Conservation (phyloP, 768 basidiomycete genomes). For the Mycena latifolia region DNA sequence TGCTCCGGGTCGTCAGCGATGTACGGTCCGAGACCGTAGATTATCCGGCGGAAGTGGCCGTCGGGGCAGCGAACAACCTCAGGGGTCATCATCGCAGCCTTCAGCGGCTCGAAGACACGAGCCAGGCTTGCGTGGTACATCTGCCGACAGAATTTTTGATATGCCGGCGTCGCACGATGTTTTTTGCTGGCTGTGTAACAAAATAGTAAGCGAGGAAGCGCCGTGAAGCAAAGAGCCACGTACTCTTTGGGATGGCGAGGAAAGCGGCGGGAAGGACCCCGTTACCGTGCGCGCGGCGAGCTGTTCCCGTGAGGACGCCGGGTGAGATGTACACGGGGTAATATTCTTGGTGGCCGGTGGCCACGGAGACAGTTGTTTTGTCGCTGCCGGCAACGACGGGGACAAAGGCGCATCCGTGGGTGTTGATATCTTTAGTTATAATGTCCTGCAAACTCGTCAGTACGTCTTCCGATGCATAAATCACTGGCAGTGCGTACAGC, state of each 20-base stretch:
- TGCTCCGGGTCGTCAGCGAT: conserved; percentile 50
- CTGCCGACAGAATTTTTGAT: conserved; percentile 32
- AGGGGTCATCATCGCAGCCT: conserved; percentile 38
- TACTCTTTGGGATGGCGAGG: conserved; percentile 14
- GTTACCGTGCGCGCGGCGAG: conserved; percentile 13
- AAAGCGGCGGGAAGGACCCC: conserved; percentile 10
- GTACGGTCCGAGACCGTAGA: conserved; percentile 42
- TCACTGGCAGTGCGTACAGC: conserved; percentile 43
- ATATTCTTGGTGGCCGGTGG: conserved; percentile 33
- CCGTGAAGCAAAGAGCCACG: not conserved
- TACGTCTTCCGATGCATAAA: too few relatives aligned
- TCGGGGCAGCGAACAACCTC: conserved; percentile 40
- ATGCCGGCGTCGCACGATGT: not conserved
- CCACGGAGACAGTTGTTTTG: conserved; percentile 44
- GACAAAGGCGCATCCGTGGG: conserved; percentile 35
- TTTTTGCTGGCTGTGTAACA: conserved; percentile 22
- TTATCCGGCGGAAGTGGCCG: conserved; percentile 39
- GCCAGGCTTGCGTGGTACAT: conserved; percentile 36
- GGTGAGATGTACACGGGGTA: conserved; percentile 42
- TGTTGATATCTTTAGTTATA: conserved; percentile 3
- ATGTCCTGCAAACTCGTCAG: conserved; percentile 4
- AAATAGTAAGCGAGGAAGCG: not conserved
- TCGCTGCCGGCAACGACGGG: conserved; percentile 41
- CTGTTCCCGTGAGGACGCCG: conserved; percentile 28
- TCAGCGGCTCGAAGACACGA: conserved; percentile 33